phyloP scores from a whole-genome alignment of 2,329 filamentous ascomycete species.

The Aspergillus ibericus region DNA sequence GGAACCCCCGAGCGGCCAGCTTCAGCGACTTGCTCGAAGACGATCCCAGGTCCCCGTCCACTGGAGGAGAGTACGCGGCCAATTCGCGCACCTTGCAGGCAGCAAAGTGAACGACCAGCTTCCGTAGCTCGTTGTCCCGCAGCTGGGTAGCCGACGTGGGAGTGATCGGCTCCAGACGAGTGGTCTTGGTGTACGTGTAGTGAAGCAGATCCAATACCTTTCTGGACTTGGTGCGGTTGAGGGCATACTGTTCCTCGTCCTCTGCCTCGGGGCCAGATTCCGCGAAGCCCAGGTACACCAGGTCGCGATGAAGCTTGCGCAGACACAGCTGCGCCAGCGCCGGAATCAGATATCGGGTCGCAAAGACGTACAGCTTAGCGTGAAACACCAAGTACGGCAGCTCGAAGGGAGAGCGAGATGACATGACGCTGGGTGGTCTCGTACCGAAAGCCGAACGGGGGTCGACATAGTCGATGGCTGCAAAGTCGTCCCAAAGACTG shows the following conservation, averaged over 20 bases:
- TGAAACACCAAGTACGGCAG: slow-evolving; percentile 44
- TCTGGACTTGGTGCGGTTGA: slow-evolving; percentile 31
- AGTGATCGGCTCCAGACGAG: slow-evolving; percentile 40
- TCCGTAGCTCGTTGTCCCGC: slow-evolving; percentile 42
- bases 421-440: slow-evolving; percentile 11
- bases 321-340: slow-evolving; percentile 42
- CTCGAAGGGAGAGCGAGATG: slow-evolving; percentile 17
- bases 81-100: slow-evolving; percentile 43
- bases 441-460: slow-evolving; percentile 17
- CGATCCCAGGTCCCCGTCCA: slow-evolving; percentile 27
- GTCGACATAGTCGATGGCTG: slow-evolving; percentile 36
- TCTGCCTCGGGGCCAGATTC: slow-evolving; percentile 18
- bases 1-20: slow-evolving; percentile 33
- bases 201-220: slow-evolving; percentile 41
- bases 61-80: slow-evolving; percentile 33
- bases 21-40: slow-evolving; percentile 23
- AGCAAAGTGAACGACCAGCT: slow-evolving; percentile 42
- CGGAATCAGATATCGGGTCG: slow-evolving; percentile 43
- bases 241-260: slow-evolving; percentile 22
- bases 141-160: slow-evolving; percentile 36
- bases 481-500: slow-evolving; percentile 43
- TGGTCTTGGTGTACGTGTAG: slow-evolving; percentile 42
- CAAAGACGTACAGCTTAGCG: slow-evolving; percentile 46
- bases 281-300: slow-evolving; percentile 33
- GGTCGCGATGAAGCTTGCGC: slow-evolving; percentile 40